phyloP scores from a whole-genome alignment of 2,329 filamentous ascomycete species.

The Trichoderma pleuroti region DNA sequence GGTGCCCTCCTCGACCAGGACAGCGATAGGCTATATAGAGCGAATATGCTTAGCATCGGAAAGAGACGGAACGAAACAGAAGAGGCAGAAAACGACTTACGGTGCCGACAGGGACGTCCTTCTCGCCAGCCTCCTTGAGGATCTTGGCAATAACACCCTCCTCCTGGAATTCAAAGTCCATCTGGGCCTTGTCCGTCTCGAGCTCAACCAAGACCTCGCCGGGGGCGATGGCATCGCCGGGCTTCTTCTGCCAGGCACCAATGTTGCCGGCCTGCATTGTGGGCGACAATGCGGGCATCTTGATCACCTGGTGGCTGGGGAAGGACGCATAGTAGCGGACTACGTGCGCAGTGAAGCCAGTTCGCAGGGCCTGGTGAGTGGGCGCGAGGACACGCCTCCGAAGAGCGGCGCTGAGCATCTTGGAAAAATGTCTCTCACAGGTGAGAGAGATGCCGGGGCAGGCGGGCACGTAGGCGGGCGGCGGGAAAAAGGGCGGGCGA shows the following conservation, averaged over 20 bases:
- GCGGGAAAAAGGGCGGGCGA: conserved; percentile 22
- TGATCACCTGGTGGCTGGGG: conserved; percentile 90
- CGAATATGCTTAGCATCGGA: conserved; percentile 13
- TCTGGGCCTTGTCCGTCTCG: conserved; percentile 99
- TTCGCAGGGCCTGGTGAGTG: conserved; percentile 49
- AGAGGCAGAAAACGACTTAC: conserved; percentile 55
- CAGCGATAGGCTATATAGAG: conserved; percentile 81
- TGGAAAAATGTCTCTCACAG: conserved; percentile 32
- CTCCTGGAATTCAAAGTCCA: conserved; percentile 99
- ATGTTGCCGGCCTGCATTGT: conserved; percentile 98
- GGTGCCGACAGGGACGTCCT: conserved; percentile 90
- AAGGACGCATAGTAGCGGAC: conserved; percentile 74
- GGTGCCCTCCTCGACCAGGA: conserved; percentile 86
- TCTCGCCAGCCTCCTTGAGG: conserved; percentile 85
- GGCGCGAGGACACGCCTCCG: conserved; percentile 58
- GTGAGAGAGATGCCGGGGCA: conserved; percentile 18
- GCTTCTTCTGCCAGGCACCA: conserved; percentile 96
- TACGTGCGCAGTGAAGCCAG: conserved; percentile 51
- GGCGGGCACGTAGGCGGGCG: conserved; percentile 24
- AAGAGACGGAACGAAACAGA: neutral
- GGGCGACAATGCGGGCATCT: conserved; percentile 95
- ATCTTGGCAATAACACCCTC: conserved; percentile 95
- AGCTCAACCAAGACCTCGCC: conserved; percentile 97
- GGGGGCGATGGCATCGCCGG: conserved; percentile 79
- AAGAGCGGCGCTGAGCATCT: conserved; percentile 61